phyloP scores from a whole-genome alignment of 441 rosid genomes.

The Syzygium malaccense region DNA sequence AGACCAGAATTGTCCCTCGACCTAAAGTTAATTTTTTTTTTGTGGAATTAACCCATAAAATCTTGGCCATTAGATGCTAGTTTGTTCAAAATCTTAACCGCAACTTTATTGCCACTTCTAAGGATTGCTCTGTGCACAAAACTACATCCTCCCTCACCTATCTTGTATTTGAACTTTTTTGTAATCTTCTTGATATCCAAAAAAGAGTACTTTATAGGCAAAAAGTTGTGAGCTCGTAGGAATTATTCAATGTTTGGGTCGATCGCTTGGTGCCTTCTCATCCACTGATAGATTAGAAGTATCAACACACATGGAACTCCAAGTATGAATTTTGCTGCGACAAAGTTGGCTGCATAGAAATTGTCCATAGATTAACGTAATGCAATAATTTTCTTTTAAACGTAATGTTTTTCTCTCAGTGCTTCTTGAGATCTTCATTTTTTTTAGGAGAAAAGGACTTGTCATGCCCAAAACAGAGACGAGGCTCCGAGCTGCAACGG shows the following conservation, averaged over 20 bases:
- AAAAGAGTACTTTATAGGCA: not conserved
- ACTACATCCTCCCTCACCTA: not conserved
- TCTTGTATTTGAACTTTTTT: not conserved
- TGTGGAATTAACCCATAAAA: not conserved
- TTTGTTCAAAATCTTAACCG: not conserved
- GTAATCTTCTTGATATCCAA: not conserved
- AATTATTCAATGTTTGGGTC: no score
- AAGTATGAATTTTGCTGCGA: not conserved
- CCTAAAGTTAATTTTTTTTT: no score
- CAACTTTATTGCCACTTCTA: not conserved
- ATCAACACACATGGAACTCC: not conserved
- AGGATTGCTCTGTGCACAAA: not conserved
- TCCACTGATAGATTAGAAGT: no score
- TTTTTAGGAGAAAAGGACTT: not conserved
- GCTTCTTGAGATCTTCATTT: not conserved
- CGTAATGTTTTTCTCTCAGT: not conserved
- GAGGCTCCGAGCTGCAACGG: accelerated
- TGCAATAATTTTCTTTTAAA: accelerated
- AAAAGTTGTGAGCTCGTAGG: not conserved
- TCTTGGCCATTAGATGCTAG: not conserved
- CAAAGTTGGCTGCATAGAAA: not conserved
- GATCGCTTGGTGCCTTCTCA: no score
- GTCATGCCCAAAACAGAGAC: not conserved
- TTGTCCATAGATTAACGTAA: not conserved
- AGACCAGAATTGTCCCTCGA: no score